phyloP scores from a whole-genome alignment of 306 rosid species.

The Vicia villosa region DNA sequence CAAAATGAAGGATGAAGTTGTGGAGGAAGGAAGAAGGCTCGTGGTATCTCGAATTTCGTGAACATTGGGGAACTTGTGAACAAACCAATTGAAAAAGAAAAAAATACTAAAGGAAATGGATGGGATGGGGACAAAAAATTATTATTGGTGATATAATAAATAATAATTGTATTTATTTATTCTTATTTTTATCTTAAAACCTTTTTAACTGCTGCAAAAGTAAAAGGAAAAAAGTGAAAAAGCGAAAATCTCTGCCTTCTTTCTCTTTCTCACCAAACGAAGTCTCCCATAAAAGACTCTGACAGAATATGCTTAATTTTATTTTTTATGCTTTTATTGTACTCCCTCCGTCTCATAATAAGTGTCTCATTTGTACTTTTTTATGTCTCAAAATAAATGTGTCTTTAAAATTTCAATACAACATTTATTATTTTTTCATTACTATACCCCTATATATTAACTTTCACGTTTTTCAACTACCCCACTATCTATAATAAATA shows the following conservation, averaged over 20 bases:
- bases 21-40: conserved; percentile 31
- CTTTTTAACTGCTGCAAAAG: conserved; percentile 41
- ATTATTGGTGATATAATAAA: neutral
- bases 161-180: neutral
- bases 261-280: conserved; percentile 17
- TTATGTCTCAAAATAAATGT: too few species aligned
- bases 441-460: too few species aligned
- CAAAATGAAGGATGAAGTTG: conserved; percentile 4
- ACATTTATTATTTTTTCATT: too few species aligned
- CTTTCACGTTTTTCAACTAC: too few species aligned
- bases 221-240: conserved; percentile 35
- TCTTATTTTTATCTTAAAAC: conserved; percentile 19
- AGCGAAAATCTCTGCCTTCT: conserved; percentile 35
- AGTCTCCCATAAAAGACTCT: conserved; percentile 18
- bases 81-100: neutral
- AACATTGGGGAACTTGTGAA: conserved; percentile 11
- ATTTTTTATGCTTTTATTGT: neutral
- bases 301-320: conserved; percentile 35
- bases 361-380: too few species aligned
- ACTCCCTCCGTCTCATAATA: too few species aligned
- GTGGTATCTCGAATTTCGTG: conserved; percentile 46
- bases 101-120: neutral
- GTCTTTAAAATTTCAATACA: too few species aligned
- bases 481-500: too few species aligned
- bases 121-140: neutral